These are phyloP conservation scores for Phytophthora syringae DNA, from an alignment of 352 stramenopile species.

Conservation along the genomic window DNA sequence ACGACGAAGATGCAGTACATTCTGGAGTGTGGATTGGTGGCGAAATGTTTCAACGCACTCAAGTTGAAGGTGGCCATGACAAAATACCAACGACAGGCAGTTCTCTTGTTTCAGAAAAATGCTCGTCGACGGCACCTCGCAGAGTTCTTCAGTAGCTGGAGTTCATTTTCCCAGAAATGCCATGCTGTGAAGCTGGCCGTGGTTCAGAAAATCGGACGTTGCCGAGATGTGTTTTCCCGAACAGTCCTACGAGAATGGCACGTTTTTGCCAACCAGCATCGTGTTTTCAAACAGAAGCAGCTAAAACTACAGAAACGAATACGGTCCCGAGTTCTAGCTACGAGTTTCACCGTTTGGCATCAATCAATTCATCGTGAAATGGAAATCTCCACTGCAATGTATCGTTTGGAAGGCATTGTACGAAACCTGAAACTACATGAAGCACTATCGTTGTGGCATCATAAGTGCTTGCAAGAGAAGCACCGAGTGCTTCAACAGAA, in stretches of 20 bases:
- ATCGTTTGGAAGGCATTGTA: constrained; percentile 3
- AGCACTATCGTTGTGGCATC: constrained; percentile 16
- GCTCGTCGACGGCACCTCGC: constrained; percentile 15
- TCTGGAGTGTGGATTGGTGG: constrained; percentile 19
- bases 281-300: constrained; percentile 24
- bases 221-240: constrained; percentile 7
- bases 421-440: constrained; percentile 9
- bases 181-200: constrained; percentile 11
- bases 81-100: constrained; percentile 11
- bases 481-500: constrained; percentile 8
- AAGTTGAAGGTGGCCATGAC: constrained; percentile 24
- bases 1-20: constrained; percentile 22
- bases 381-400: background rate
- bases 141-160: constrained; percentile 26
- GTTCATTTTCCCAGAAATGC: constrained; percentile 7
- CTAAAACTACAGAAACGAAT: constrained; percentile 19
- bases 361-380: constrained; percentile 16
- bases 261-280: background rate
- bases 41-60: constrained; percentile 35
- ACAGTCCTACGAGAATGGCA: constrained; percentile 23
- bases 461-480: constrained; percentile 15
- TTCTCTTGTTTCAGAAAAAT: constrained; percentile 27
- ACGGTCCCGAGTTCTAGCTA: background rate
- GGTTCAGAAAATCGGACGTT: constrained; percentile 11
- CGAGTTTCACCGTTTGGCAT: constrained; percentile 16